A percentile compares a stretch with the other conserved stretches of the same genome.
Evolutionary conservation across 2,329 filamentous ascomycete genomes (phyloP).

Genomic region (Podosphaera xanthii): DNA sequence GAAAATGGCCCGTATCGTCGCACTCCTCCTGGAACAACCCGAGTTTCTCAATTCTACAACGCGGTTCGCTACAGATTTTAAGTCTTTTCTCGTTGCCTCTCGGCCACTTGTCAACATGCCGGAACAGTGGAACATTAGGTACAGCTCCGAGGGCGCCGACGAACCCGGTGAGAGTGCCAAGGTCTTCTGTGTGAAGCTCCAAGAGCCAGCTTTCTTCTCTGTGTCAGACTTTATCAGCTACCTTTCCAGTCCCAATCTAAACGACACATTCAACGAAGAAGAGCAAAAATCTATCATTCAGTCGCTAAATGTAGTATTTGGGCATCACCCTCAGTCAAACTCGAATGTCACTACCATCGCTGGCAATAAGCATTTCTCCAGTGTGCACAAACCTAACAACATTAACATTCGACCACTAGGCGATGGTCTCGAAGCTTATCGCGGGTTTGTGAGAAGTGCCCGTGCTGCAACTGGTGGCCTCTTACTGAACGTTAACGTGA

Average conservation of each 20-base stretch:
- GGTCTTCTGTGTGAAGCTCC: constrained; percentile 8
- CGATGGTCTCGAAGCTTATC: constrained; percentile 29
- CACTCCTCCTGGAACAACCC: constrained; percentile 14
- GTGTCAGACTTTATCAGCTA: constrained; percentile 7
- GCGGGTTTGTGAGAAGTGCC: constrained; percentile 39
- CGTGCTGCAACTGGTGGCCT: constrained; percentile 33
- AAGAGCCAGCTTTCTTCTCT: constrained; percentile 7
- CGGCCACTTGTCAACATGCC: constrained; percentile 6
- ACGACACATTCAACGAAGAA: constrained; percentile 2
- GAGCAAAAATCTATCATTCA: constrained; percentile 25
- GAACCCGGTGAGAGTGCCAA: constrained; percentile 6
- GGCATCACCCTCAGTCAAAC: constrained; percentile 21
- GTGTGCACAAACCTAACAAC: constrained; percentile 13
- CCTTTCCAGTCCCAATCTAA: constrained; percentile 5
- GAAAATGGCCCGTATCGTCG: constrained; percentile 13
- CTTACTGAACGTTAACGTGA: constrained; percentile 39
- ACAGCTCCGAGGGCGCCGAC: constrained; percentile 12
- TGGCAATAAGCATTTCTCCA: constrained; percentile 28
- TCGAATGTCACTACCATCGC: constrained; percentile 23
- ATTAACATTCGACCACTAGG: constrained; percentile 19
- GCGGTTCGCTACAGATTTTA: constrained; percentile 14
- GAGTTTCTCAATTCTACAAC: constrained; percentile 11
- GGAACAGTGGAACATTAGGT: constrained; percentile 7
- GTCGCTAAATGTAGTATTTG: constrained; percentile 33
- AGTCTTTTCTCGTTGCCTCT: constrained; percentile 11